Percentiles rank a stretch among this genome's conserved stretches.
phyloP scores from a whole-genome alignment of 345 rosid genomes.

The Bruguiera sexangula region DNA sequence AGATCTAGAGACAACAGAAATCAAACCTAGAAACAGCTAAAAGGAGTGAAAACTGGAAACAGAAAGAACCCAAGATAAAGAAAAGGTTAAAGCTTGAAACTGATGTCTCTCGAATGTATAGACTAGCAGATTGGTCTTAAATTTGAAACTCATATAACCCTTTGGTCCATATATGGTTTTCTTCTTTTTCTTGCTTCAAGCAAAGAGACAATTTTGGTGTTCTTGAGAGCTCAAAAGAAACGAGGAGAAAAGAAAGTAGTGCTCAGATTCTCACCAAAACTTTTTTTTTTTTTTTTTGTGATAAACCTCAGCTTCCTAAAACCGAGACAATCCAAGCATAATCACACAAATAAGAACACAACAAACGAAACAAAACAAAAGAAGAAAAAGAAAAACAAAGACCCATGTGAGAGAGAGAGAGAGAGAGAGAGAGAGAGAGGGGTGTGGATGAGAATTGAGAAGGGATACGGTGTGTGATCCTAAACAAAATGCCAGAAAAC shows the following conservation, averaged over 20 bases:
- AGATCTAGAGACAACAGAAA: slow-evolving; percentile 24
- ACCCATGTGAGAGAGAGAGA: slow-evolving; percentile 14
- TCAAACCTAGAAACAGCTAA: slow-evolving; percentile 5
- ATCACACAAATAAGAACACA: slow-evolving; percentile 49
- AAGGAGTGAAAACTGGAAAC: slow-evolving; percentile 11
- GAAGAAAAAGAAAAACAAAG: background rate
- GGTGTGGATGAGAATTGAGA: slow-evolving; percentile 52
- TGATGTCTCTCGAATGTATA: slow-evolving; percentile 3
- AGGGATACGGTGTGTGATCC: slow-evolving; percentile 31
- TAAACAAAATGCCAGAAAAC: slow-evolving; percentile 29
- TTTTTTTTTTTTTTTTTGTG: slow-evolving; percentile 9
- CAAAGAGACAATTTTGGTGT: slow-evolving; percentile 61
- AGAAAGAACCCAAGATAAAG: slow-evolving; percentile 15
- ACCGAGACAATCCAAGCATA: slow-evolving; percentile 36
- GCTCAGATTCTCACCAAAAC: slow-evolving; percentile 28
- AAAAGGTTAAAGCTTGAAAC: slow-evolving; percentile 2
- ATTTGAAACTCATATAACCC: slow-evolving; percentile 1
- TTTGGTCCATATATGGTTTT: slow-evolving; percentile 7
- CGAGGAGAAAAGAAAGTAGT: slow-evolving; percentile 18
- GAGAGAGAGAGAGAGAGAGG: slow-evolving; percentile 32
- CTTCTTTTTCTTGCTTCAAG: slow-evolving; percentile 58
- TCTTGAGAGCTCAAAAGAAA: slow-evolving; percentile 26
- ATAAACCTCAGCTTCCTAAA: slow-evolving; percentile 9
- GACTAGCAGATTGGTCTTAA: background rate
- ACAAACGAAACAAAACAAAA: slow-evolving; percentile 16